These are phyloP conservation scores for Eustoma russellianum DNA, from an alignment of 257 asterid species.

Conservation along the genomic window DNA sequence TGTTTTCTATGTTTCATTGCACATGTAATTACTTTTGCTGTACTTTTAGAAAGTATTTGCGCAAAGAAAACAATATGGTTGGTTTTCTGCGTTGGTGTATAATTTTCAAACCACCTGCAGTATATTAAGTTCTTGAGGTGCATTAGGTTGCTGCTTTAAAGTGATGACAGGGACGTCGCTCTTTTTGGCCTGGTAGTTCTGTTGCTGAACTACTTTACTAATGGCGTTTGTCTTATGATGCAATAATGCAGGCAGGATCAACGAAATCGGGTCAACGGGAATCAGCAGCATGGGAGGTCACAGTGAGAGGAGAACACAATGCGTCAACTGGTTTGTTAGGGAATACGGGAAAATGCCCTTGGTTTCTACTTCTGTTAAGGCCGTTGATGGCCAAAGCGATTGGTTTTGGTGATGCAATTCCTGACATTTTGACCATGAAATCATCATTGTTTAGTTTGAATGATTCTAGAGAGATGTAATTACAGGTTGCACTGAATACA, in stretches of 20 bases:
- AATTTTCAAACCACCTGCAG: no score
- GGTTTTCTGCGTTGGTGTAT: no score
- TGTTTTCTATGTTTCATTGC: no score
- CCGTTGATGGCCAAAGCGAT: constrained; percentile 50
- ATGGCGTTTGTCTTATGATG: not conserved
- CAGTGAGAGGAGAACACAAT: constrained; percentile 47
- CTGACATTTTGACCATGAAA: not conserved
- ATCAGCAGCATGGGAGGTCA: constrained; percentile 93
- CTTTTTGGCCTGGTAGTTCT: no score
- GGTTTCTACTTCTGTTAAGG: constrained; percentile 64
- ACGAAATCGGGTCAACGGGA: constrained; percentile 75
- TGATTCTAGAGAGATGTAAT: no score
- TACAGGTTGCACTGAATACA: not conserved
- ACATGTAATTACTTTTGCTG: no score
- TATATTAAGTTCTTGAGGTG: no score
- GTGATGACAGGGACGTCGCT: no score
- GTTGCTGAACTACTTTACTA: not conserved
- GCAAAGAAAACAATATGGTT: no score
- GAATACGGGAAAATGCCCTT: constrained; percentile 62
- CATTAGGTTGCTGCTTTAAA: no score
- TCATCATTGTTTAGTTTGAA: not conserved
- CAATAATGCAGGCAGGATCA: constrained; percentile 48
- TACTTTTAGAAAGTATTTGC: no score
- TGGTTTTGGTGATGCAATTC: constrained; percentile 66
- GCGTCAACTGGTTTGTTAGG: constrained; percentile 49